Percentiles rank a stretch among this genome's conserved stretches.
Evolutionary conservation across 108 stramenopile species (phyloP).

Genomic region (Fistulifera pelliculosa): DNA sequence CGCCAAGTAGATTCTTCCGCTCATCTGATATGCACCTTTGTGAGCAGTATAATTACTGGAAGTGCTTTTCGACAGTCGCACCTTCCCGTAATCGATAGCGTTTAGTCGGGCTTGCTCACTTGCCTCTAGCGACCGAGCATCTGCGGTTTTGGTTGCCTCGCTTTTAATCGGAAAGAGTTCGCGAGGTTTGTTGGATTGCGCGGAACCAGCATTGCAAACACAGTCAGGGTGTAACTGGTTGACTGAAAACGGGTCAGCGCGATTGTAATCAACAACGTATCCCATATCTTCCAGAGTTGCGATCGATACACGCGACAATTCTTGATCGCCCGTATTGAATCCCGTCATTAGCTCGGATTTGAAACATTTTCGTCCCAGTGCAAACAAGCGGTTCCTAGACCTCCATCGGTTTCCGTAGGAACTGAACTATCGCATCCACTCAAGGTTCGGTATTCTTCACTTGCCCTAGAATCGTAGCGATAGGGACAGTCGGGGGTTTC

Average conservation of each 20-base stretch:
- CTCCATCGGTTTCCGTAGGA: slow-evolving; percentile 22
- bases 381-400: slow-evolving; percentile 14
- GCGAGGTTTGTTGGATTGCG: too few relatives aligned
- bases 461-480: not conserved
- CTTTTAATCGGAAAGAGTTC: too few relatives aligned
- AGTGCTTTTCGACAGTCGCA: too few relatives aligned
- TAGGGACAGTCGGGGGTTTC: not conserved
- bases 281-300: slow-evolving; percentile 6
- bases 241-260: not conserved
- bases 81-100: too few relatives aligned
- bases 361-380: slow-evolving; percentile 34
- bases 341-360: slow-evolving; percentile 33
- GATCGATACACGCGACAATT: slow-evolving; percentile 4
- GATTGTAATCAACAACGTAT: slow-evolving; percentile 5
- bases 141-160: too few relatives aligned
- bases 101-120: not conserved
- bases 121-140: too few relatives aligned
- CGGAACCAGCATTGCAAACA: too few relatives aligned
- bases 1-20: too few relatives aligned
- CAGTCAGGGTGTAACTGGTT: too few relatives aligned
- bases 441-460: not conserved
- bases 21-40: too few relatives aligned
- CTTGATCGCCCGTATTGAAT: not conserved
- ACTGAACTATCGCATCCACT: slow-evolving; percentile 1
- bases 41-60: too few relatives aligned